A percentile compares a stretch with the other conserved stretches of the same genome.
These are phyloP conservation scores for Cladophialophora exuberans DNA, from an alignment of 2,329 filamentous ascomycete species.

Conservation along the genomic window DNA sequence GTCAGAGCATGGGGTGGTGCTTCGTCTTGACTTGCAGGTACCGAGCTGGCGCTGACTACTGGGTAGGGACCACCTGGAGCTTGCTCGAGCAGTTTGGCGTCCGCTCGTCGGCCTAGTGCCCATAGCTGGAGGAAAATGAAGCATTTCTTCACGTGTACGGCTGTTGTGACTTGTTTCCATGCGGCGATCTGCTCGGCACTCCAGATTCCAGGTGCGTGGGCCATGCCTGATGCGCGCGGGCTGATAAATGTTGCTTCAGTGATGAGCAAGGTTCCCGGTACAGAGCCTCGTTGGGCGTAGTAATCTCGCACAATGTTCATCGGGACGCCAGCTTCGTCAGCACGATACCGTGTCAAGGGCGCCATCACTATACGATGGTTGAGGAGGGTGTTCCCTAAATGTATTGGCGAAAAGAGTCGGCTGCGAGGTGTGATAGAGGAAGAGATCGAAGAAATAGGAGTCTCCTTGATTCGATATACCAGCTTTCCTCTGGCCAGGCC, in stretches of 20 bases:
- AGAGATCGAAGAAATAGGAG: no score
- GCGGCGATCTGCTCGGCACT: conserved; percentile 48
- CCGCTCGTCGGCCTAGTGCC: conserved; percentile 61
- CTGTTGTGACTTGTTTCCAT: conserved; percentile 56
- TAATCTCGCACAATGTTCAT: conserved; percentile 46
- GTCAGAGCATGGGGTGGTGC: conserved; percentile 36
- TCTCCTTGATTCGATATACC: no score
- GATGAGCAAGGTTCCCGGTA: conserved; percentile 44
- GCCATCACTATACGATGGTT: conserved; percentile 58
- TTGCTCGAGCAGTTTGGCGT: conserved; percentile 40
- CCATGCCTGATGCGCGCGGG: conserved; percentile 16
- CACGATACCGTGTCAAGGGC: conserved; percentile 59
- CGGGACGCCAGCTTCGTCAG: conserved; percentile 43
- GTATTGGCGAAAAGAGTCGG: no score
- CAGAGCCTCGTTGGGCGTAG: conserved; percentile 44
- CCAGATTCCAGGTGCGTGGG: conserved; percentile 26
- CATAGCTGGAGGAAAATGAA: conserved; percentile 57
- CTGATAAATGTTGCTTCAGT: conserved; percentile 34
- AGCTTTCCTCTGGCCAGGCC: no score
- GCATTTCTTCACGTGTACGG: conserved; percentile 55
- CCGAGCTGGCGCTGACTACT: conserved; percentile 7
- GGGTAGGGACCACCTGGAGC: conserved; percentile 40
- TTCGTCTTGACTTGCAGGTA: neutral
- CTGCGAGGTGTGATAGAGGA: no score
- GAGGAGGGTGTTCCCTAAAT: no score